These are phyloP conservation scores for Lipomyces yarrowii DNA, from an alignment of 1,139 yeast genomes.

Conservation along the genomic window DNA sequence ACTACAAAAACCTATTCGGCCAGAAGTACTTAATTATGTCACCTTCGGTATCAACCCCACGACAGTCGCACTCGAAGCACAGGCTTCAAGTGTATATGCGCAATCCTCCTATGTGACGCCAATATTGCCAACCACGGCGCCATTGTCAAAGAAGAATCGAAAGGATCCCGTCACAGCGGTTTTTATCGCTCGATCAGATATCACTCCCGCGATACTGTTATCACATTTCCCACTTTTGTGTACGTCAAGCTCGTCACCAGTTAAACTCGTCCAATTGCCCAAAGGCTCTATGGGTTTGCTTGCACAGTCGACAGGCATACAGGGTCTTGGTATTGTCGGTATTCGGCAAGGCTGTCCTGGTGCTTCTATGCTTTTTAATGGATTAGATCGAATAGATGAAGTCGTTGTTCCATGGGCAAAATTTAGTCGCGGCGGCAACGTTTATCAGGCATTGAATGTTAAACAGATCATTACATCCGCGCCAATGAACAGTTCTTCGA, in stretches of 20 bases:
- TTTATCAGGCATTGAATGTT: constrained; percentile 12
- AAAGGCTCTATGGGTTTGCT: constrained; percentile 10
- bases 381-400: constrained; percentile 15
- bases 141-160: background rate
- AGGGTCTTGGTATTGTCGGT: constrained; percentile 23
- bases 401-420: constrained; percentile 18
- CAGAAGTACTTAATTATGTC: constrained; percentile 13
- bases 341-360: constrained; percentile 11
- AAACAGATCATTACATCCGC: constrained; percentile 19
- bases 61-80: constrained; percentile 23
- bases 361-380: constrained; percentile 10
- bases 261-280: constrained; percentile 26
- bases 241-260: constrained; percentile 6
- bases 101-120: background rate
- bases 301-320: constrained; percentile 14
- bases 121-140: background rate
- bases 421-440: background rate
- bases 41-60: constrained; percentile 25
- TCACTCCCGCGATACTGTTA: constrained; percentile 19
- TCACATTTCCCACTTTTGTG: constrained; percentile 24
- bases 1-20: constrained; percentile 5
- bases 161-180: constrained; percentile 14
- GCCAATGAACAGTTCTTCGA: constrained; percentile 3
- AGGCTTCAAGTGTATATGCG: constrained; percentile 7
- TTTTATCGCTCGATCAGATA: constrained; percentile 23